These are phyloP conservation scores for Physcomitrellopsis africana DNA, from an alignment of 225 moss, liverwort and hornwort genomes.

Conservation along the genomic window DNA sequence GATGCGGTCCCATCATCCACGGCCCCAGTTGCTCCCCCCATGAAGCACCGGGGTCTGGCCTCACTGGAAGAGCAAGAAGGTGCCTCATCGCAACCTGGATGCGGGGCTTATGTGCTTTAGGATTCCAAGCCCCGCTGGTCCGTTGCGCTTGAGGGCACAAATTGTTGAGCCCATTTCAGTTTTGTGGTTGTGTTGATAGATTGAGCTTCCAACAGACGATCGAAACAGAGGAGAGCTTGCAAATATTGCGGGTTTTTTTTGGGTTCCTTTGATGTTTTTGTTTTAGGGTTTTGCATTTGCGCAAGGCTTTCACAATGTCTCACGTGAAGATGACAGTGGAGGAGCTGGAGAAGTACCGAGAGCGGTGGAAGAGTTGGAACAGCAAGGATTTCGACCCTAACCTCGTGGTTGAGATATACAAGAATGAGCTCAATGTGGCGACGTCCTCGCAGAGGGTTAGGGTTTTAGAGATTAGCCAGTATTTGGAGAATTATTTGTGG, in stretches of 20 bases:
- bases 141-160: too few relatives aligned
- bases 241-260: background rate
- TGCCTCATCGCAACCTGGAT: too few relatives aligned
- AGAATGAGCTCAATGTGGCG: slow-evolving; percentile 77
- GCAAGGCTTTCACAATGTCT: slow-evolving; percentile 38
- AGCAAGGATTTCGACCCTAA: slow-evolving; percentile 65
- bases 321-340: slow-evolving; percentile 56
- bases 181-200: slow-evolving; percentile 3
- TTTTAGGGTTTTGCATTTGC: slow-evolving; percentile 37
- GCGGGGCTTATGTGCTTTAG: too few relatives aligned
- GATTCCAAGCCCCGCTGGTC: too few relatives aligned
- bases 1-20: too few relatives aligned
- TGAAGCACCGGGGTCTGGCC: too few relatives aligned
- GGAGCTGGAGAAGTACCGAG: slow-evolving; percentile 52
- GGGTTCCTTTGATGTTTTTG: background rate
- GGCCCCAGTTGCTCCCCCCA: too few relatives aligned
- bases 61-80: too few relatives aligned
- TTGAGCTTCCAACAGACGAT: background rate
- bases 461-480: slow-evolving; percentile 96
- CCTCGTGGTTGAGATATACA: slow-evolving; percentile 82
- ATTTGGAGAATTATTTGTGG: slow-evolving; percentile 96
- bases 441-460: slow-evolving; percentile 84
- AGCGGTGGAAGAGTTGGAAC: slow-evolving; percentile 57
- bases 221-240: background rate
- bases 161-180: too few relatives aligned